phyloP scores from a whole-genome alignment of 345 rosid genomes.

The Eucalyptus shirleyi region DNA sequence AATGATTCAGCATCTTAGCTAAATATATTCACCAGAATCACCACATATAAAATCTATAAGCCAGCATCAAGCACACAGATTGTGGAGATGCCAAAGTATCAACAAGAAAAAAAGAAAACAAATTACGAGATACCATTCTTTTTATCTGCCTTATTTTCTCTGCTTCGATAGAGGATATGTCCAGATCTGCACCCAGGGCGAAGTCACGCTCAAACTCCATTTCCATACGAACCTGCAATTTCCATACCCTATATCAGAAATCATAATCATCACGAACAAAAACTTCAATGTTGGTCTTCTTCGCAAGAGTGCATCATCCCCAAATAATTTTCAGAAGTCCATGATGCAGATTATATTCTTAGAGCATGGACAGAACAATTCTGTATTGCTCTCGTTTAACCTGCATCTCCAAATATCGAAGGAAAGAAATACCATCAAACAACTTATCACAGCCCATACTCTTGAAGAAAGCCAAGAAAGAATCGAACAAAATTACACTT shows the following conservation, averaged over 20 bases:
- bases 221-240: slow-evolving; percentile 14
- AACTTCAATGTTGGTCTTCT: neutral
- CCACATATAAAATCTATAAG: neutral
- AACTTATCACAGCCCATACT: no score
- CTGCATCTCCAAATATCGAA: no score
- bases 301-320: no score
- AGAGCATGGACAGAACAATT: no score
- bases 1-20: neutral
- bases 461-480: no score
- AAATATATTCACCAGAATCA: neutral
- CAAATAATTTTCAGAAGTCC: neutral
- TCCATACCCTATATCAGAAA: neutral
- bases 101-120: no score
- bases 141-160: slow-evolving; percentile 71
- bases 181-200: slow-evolving; percentile 46
- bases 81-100: neutral
- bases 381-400: no score
- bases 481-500: no score
- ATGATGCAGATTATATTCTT: no score
- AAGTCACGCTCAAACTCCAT: slow-evolving; percentile 81
- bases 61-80: neutral
- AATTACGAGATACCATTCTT: slow-evolving; percentile 46
- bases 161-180: slow-evolving; percentile 54
- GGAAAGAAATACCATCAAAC: no score
- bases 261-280: neutral